Base-by-base conservation (phyloP, 352 stramenopile species). In the Phytophthora parvispora region DNA sequence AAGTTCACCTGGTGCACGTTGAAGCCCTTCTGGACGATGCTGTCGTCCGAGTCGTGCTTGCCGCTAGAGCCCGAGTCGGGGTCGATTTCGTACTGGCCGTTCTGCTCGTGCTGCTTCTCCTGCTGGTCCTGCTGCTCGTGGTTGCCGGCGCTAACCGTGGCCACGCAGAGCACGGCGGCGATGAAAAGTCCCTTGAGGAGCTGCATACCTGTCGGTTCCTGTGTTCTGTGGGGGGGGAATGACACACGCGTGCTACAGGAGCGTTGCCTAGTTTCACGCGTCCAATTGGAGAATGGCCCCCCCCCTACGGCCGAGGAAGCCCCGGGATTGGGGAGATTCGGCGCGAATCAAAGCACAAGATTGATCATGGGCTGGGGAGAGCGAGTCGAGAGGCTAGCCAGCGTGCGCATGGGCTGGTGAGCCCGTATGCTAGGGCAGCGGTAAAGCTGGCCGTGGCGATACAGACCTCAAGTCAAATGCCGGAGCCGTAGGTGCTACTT, bases 1-100 rank as follows among this genome's bases (percentile, higher is more conserved):
- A 90, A 89, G 45, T 74, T 75, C 13, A 91, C 81, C 24, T 78
- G 27, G 22, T 87, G 63, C 27, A 77, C 62, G n/a, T 67, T 47
- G 51, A 78, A 91, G 7, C 74, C 77, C 48, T 74, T 56, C 18
- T 70, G 27, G 20, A 43, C 55, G 48, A n/a, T 31, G 47, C 22
- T 25, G 2, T 59, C 65, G 3, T 56, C 48, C 31, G 57, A 64
- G 29, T 58, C 36, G 32, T 40, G 16, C n/a, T 48, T 48, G 48
- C 27, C 27, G 47, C 31, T 34, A 1, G 64, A 72, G 9, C 20
- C 40, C 38, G 57, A 60, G 24, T 58, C 28, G 31, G 18, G 31
- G 6, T 64, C 52, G 31, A 53, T 25, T 24, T 55, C 13, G 15
- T 63, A 20, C 32, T 60, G 62, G 6, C 56, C 55, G 24, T 45